Evolutionary conservation across 805 yeast species (phyloP).

Genomic region (Saccharomycopsis sp.): DNA sequence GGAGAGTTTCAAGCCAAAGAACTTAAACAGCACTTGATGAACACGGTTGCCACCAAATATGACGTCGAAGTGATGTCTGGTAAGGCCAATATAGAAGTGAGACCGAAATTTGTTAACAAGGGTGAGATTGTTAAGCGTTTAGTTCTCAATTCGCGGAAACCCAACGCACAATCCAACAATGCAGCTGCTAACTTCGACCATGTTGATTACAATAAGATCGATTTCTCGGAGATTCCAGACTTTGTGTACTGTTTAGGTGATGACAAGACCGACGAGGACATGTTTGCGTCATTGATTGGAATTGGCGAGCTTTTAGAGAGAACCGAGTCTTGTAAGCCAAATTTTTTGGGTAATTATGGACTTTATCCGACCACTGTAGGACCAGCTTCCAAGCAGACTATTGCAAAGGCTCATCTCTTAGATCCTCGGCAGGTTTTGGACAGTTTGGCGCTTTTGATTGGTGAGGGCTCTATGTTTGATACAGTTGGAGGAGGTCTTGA

Average conservation of each 20-base stretch:
- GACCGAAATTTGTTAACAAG: slow-evolving; percentile 90
- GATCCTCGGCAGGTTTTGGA: slow-evolving; percentile 83
- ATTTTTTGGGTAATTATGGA: slow-evolving; percentile 48
- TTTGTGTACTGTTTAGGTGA: slow-evolving; percentile 90
- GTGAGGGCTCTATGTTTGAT: slow-evolving; percentile 72
- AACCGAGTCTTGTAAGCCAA: slow-evolving; percentile 34
- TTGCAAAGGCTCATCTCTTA: slow-evolving; percentile 76
- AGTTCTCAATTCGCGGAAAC: slow-evolving; percentile 38
- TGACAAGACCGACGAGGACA: slow-evolving; percentile 95
- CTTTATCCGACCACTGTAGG: slow-evolving; percentile 88
- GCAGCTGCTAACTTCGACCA: slow-evolving; percentile 25
- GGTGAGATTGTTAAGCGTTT: slow-evolving; percentile 90
- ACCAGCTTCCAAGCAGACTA: slow-evolving; percentile 79
- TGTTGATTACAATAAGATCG: slow-evolving; percentile 30
- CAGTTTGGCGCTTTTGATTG: slow-evolving; percentile 71
- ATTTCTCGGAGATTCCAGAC: slow-evolving; percentile 56
- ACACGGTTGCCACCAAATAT: slow-evolving; percentile 52
- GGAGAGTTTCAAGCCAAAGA: slow-evolving; percentile 82
- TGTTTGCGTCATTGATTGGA: slow-evolving; percentile 73
- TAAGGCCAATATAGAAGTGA: slow-evolving; percentile 94
- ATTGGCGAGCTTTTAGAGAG: slow-evolving; percentile 52
- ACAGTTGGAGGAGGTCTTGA: slow-evolving; percentile 75
- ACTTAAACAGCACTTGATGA: slow-evolving; percentile 57
- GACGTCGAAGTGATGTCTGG: slow-evolving; percentile 96
- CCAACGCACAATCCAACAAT: background rate